Evolutionary conservation across 768 basidiomycete species (phyloP), one percentile per base, ranked within the genome.

Genomic region (Sporobolomyces phaffii): DNA sequence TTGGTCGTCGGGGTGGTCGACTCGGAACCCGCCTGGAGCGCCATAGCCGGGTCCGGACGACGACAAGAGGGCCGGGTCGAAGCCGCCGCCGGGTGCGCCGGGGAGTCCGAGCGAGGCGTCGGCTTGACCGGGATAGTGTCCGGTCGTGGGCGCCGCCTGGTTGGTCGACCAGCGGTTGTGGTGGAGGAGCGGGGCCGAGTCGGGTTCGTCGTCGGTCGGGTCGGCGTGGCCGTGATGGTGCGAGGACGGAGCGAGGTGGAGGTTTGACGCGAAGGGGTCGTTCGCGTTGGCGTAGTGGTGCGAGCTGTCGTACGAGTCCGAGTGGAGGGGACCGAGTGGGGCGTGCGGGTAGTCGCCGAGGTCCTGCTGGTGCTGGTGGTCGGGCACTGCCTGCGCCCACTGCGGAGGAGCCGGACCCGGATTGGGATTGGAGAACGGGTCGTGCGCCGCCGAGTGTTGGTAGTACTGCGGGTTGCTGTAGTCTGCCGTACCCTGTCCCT

Each of bases 41-140:
- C n/a, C n/a, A n/a, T n/a, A n/a, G n/a, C n/a, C n/a, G 47, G 53
- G 11, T 29, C 8, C 1, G 26, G n/a, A 29, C n/a, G 24, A 29
- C 40, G 80, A n/a, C 67, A 84, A 79, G 69, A 79, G 82, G 45
- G 50, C 52, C 34, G 59, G 44, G 43, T 69, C 68, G 43, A 64
- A 48, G 22, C 50, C 31, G 49, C 64, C 38, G 38, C 10, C 66
- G 0, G 68, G 68, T 13, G 61, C 38, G 38, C 10, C 66, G 0
- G 68, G 68, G 22, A 64, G 20, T 8, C 38, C 36, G 4, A 69
- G 28, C 28, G 50, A 40, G 26, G 68, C 18, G 17, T 69, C 68
- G 11, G 57, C 68, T 51, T 69, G 62, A 15, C 62, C 62, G 10
- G 57, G 62, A 0, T 20, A 48, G 14, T 15, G 36, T 1, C 68